Conservation (phyloP, 371 early-diverging fungal genomes). For the Apophysomyces variabilis region DNA sequence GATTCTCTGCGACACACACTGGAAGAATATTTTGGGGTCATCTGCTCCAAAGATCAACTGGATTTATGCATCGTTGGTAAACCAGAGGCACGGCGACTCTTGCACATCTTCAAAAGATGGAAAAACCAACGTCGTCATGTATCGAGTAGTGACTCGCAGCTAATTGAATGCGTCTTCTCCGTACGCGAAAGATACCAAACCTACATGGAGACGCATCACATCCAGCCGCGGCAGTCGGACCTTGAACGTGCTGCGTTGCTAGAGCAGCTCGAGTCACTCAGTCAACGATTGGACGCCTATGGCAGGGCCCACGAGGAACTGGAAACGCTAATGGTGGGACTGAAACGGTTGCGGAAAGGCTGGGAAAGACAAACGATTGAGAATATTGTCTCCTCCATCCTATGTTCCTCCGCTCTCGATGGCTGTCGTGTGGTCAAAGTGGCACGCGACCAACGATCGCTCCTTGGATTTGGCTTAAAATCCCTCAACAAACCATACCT, state of each 20-base stretch:
- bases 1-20: slow-evolving; percentile 10
- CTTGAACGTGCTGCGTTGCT: slow-evolving; percentile 23
- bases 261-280: slow-evolving; percentile 25
- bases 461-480: slow-evolving; percentile 24
- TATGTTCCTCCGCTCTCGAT: slow-evolving; percentile 22
- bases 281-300: slow-evolving; percentile 25
- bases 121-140: slow-evolving; percentile 20
- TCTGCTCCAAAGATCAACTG: slow-evolving; percentile 36
- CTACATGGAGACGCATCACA: slow-evolving; percentile 27
- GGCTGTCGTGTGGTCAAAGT: slow-evolving; percentile 23
- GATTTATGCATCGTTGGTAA: slow-evolving; percentile 30
- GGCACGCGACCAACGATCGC: slow-evolving; percentile 19
- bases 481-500: slow-evolving; percentile 33
- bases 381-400: slow-evolving; percentile 33
- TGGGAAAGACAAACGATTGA: slow-evolving; percentile 39
- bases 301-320: slow-evolving; percentile 39
- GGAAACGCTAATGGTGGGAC: slow-evolving; percentile 24
- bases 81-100: slow-evolving; percentile 29
- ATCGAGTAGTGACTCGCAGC: slow-evolving; percentile 20
- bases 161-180: slow-evolving; percentile 31
- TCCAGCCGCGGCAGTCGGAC: slow-evolving; percentile 24
- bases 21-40: slow-evolving; percentile 27
- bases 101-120: slow-evolving; percentile 27
- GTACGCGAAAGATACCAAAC: slow-evolving; percentile 29
- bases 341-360: slow-evolving; percentile 28